These are phyloP conservation scores for Sordariomycetes sp. DNA, from an alignment of 2,329 filamentous ascomycete genomes.

Conservation along the genomic window DNA sequence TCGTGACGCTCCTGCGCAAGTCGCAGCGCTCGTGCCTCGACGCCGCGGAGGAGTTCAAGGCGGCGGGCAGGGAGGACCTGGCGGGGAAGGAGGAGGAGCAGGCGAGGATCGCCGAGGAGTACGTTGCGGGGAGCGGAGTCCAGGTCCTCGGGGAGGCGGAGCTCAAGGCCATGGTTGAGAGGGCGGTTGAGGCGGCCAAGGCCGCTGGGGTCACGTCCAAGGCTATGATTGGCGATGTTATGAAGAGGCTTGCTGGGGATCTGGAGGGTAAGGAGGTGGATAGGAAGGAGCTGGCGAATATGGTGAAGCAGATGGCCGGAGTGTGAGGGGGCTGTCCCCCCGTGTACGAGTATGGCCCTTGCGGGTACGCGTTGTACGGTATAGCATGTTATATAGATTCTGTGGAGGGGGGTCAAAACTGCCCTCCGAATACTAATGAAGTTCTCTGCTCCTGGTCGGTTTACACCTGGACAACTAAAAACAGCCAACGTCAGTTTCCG, in stretches of 20 bases:
- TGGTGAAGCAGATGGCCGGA: slow-evolving; percentile 38
- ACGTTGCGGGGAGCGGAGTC: slow-evolving; percentile 45
- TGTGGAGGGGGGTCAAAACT: not conserved
- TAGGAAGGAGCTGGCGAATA: slow-evolving; percentile 42
- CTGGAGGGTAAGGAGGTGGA: slow-evolving; percentile 54
- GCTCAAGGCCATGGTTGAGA: slow-evolving; percentile 37
- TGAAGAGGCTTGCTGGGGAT: slow-evolving; percentile 44
- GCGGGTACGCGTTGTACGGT: not conserved
- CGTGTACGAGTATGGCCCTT: not conserved
- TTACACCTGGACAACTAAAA: not conserved
- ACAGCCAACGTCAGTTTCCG: not conserved
- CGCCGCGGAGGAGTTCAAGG: slow-evolving; percentile 49
- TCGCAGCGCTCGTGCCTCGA: slow-evolving; percentile 42
- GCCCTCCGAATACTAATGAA: not conserved
- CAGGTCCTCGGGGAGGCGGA: slow-evolving; percentile 44
- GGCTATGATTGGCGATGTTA: slow-evolving; percentile 41
- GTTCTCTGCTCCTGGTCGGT: not conserved
- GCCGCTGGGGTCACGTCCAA: slow-evolving; percentile 29
- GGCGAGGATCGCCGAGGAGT: slow-evolving; percentile 50
- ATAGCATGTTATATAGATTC: not conserved
- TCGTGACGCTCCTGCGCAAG: slow-evolving; percentile 55
- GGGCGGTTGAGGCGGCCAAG: slow-evolving; percentile 35
- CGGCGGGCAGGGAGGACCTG: slow-evolving; percentile 52
- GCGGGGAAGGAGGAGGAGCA: slow-evolving; percentile 58
- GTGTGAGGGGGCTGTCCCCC: not conserved